Conservation (phyloP, 176 grass and related monocot species). For the Triticum timopheevii region DNA sequence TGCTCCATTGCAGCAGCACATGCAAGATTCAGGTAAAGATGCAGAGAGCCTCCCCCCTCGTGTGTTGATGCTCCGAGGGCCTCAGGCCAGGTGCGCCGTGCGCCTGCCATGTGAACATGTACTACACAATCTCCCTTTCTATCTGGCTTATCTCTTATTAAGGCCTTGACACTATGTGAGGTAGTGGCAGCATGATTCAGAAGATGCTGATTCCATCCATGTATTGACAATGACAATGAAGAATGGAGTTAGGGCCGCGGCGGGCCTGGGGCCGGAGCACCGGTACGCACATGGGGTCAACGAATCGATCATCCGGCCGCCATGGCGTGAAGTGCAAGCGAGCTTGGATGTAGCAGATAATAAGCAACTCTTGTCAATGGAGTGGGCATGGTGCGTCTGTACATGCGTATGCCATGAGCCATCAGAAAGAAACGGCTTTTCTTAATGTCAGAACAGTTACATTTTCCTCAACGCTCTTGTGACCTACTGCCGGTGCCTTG, state of each 20-base stretch:
- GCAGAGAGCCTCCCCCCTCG: conserved; percentile 9
- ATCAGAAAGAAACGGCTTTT: not conserved
- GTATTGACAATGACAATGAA: not conserved
- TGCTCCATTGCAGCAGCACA: not conserved
- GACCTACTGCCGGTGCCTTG: not conserved
- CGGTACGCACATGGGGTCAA: not conserved
- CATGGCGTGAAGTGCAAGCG: not conserved
- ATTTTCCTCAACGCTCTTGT: not conserved
- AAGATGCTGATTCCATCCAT: conserved; percentile 5
- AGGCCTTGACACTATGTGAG: not conserved
- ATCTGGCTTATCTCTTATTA: not conserved
- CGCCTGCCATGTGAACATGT: conserved; percentile 41
- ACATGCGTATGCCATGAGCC: conserved; percentile 1
- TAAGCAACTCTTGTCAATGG: not conserved
- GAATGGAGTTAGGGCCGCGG: not conserved
- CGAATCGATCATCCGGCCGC: not conserved
- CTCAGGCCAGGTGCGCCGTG: conserved; percentile 26
- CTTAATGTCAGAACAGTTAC: not conserved
- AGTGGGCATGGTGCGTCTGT: not conserved
- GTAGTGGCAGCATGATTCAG: conserved; percentile 13
- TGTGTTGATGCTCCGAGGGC: conserved; percentile 21
- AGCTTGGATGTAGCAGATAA: not conserved
- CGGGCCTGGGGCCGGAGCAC: not conserved
- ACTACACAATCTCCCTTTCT: conserved; percentile 25
- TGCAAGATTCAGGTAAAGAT: conserved; percentile 29